Conservation (phyloP, 2,329 filamentous ascomycete species). For the Fusarium nisikadoi region DNA sequence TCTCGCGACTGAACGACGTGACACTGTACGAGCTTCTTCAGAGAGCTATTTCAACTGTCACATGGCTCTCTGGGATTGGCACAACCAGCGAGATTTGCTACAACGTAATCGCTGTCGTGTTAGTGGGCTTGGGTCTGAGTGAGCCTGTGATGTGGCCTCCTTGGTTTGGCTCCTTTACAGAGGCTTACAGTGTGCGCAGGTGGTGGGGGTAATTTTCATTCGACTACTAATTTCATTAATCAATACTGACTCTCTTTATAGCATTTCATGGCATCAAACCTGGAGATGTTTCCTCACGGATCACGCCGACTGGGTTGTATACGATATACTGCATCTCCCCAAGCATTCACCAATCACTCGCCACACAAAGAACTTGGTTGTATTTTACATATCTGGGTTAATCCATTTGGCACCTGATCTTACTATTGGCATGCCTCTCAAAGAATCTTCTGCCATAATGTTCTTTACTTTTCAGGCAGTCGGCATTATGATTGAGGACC, state of each 20-base stretch:
- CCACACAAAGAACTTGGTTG: not conserved
- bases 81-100: not conserved
- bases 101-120: not conserved
- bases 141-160: not conserved
- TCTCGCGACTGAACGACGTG: not conserved
- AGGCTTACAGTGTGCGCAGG: not conserved
- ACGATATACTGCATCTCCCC: not conserved
- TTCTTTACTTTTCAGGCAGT: not conserved
- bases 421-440: not conserved
- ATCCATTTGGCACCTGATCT: not conserved
- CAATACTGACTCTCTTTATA: not conserved
- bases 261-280: not conserved
- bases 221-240: rapidly evolving
- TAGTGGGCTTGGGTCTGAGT: not conserved
- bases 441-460: not conserved
- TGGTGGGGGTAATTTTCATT: not conserved
- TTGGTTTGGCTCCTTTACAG: not conserved
- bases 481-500: not conserved
- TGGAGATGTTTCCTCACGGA: not conserved
- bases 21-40: not conserved
- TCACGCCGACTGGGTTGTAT: not conserved
- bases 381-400: not conserved
- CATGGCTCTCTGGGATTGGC: not conserved
- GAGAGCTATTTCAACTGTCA: not conserved
- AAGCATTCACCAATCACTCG: not conserved